These are phyloP conservation scores for Glaciozyma antarctica DNA, from an alignment of 768 basidiomycete species.

Conservation along the genomic window DNA sequence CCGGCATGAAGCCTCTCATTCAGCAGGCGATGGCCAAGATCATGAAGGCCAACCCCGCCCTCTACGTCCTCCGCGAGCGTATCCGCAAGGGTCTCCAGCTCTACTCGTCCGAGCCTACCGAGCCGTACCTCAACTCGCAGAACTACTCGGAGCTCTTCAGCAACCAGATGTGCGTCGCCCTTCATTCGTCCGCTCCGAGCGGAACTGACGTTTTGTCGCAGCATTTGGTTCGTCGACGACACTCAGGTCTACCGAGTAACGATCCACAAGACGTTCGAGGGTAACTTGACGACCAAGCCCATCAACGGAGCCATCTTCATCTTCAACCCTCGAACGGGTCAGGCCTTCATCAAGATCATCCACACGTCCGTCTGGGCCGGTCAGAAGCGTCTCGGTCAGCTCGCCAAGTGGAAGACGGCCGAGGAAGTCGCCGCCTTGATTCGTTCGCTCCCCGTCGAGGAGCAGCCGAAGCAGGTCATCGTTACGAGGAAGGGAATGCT, in stretches of 20 bases:
- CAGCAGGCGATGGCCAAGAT: conserved; percentile 99
- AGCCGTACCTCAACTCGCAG: conserved; percentile 97
- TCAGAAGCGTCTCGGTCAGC: conserved; percentile 97
- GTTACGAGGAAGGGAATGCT: conserved; percentile 99
- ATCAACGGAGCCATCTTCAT: conserved; percentile 99
- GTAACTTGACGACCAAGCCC: conserved; percentile 98
- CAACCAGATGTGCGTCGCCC: conserved; percentile 88
- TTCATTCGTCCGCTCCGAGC: neutral
- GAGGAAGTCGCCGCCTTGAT: conserved; percentile 99
- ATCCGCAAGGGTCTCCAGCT: conserved; percentile 96
- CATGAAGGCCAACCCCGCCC: conserved; percentile 98
- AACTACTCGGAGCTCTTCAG: conserved; percentile 42
- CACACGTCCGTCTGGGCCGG: conserved; percentile 99
- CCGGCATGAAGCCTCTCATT: conserved; percentile 92
- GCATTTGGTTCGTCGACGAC: conserved; percentile 89
- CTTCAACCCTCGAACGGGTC: conserved; percentile 97
- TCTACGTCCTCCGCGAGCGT: conserved; percentile 94
- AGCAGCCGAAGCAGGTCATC: conserved; percentile 99
- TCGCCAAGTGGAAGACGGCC: conserved; percentile 99
- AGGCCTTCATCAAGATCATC: conserved; percentile 96
- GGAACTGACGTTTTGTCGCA: neutral
- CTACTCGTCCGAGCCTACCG: conserved; percentile 97
- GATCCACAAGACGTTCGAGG: conserved; percentile 99
- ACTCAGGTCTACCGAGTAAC: conserved; percentile 99
- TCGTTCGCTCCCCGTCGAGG: conserved; percentile 96